Percentiles rank a stretch among this genome's conserved stretches.
phyloP scores from a whole-genome alignment of 2,329 filamentous ascomycete species.

The Aschersonia sp. region DNA sequence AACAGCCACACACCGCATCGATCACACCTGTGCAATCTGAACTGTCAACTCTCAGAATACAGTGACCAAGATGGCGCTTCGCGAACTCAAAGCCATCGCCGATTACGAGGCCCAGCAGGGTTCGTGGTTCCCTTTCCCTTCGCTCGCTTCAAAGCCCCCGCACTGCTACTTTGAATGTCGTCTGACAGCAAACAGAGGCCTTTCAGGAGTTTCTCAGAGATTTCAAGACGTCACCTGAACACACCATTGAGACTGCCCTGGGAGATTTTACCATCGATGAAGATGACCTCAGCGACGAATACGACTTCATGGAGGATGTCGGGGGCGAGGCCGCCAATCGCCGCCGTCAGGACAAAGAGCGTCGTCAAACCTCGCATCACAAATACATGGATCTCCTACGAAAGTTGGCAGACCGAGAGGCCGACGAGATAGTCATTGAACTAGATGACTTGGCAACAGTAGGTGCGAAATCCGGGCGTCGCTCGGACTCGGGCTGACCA shows the following conservation, averaged over 20 bases:
- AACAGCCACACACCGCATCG: background rate
- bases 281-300: conserved; percentile 75
- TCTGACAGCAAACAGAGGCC: conserved; percentile 34
- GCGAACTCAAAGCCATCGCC: conserved; percentile 63
- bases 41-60: background rate
- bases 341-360: conserved; percentile 33
- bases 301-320: conserved; percentile 82
- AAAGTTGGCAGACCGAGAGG: conserved; percentile 66
- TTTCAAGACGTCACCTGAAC: conserved; percentile 69
- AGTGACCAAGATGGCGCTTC: conserved; percentile 58
- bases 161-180: no score
- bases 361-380: conserved; percentile 44
- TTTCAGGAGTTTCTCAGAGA: conserved; percentile 79
- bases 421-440: conserved; percentile 70
- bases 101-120: conserved; percentile 80
- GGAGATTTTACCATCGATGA: conserved; percentile 76
- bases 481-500: background rate
- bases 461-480: conserved; percentile 14
- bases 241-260: conserved; percentile 65
- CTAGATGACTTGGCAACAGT: conserved; percentile 74
- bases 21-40: background rate
- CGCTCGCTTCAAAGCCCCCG: no score
- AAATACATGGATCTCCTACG: conserved; percentile 88
- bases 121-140: conserved; percentile 23
- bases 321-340: conserved; percentile 46